phyloP scores from a whole-genome alignment of 371 early-diverging fungal genomes.

The Lichtheimia corymbifera region DNA sequence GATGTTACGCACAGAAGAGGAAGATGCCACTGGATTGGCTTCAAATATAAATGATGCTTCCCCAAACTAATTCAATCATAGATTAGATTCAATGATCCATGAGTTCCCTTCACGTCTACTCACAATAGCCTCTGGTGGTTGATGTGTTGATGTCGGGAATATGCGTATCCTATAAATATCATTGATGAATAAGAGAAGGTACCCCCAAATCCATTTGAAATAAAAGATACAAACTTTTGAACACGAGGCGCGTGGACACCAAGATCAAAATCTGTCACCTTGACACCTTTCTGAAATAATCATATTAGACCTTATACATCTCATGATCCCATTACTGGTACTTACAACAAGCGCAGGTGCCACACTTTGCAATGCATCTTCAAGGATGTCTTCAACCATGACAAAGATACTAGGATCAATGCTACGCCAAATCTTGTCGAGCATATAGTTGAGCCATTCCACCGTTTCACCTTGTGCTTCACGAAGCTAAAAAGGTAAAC shows the following conservation, averaged over 20 bases:
- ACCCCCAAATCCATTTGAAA: neutral
- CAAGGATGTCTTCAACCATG: constrained; percentile 26
- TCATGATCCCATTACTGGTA: neutral
- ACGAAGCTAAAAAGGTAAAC: constrained; percentile 15
- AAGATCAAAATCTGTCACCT: constrained; percentile 31
- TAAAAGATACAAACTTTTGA: constrained; percentile 11
- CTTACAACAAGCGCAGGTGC: constrained; percentile 27
- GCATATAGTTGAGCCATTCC: constrained; percentile 31
- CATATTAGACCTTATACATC: neutral
- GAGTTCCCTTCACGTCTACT: neutral
- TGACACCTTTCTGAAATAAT: constrained; percentile 21
- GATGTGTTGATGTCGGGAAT: constrained; percentile 20
- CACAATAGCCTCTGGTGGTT: constrained; percentile 28
- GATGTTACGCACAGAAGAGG: neutral
- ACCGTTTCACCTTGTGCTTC: constrained; percentile 23
- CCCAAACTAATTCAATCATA: constrained; percentile 22
- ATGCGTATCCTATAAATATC: constrained; percentile 19
- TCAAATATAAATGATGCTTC: constrained; percentile 30
- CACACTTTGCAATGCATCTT: constrained; percentile 24
- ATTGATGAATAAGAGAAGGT: neutral
- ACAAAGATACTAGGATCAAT: constrained; percentile 32
- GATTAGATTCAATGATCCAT: neutral
- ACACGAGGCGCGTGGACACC: constrained; percentile 32
- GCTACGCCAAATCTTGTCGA: constrained; percentile 31
- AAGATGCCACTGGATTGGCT: constrained; percentile 18